Conservation (phyloP, 1,284 basidiomycete species). For the Entoloma clypeatum region DNA sequence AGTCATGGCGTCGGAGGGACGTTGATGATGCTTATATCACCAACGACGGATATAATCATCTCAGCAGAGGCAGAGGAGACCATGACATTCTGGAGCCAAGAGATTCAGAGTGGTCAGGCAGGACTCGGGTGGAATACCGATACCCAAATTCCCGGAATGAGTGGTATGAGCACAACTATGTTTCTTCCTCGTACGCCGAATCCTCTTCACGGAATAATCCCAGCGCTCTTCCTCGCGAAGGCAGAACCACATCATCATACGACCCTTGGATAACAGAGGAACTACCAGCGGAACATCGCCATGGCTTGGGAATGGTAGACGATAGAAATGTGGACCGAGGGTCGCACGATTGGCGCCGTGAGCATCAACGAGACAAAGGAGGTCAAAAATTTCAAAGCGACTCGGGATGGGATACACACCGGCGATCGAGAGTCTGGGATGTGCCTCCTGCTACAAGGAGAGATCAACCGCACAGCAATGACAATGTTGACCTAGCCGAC, state of each 20-base stretch:
- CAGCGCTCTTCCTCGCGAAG: conserved; percentile 33
- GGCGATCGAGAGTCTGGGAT: conserved; percentile 34
- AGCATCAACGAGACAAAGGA: conserved; percentile 34
- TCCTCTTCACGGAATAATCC: conserved; percentile 36
- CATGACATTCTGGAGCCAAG: conserved; percentile 42
- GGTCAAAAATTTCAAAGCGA: conserved; percentile 36
- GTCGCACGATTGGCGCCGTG: conserved; percentile 31
- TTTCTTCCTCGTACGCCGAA: conserved; percentile 41
- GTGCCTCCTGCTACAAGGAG: conserved; percentile 25
- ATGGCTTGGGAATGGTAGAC: conserved; percentile 16
- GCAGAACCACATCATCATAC: conserved; percentile 35
- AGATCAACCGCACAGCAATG: conserved; percentile 27
- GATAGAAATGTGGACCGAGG: conserved; percentile 27
- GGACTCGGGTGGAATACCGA: conserved; percentile 33
- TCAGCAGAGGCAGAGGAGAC: conserved; percentile 43
- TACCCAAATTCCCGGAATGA: conserved; percentile 40
- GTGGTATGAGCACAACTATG: conserved; percentile 41
- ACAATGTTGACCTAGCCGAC: conserved; percentile 30
- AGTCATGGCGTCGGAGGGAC: conserved; percentile 49
- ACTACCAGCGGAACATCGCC: conserved; percentile 29
- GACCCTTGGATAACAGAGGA: conserved; percentile 45
- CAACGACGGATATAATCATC: conserved; percentile 44
- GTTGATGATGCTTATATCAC: conserved; percentile 39
- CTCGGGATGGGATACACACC: conserved; percentile 41
- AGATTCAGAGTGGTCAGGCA: conserved; percentile 43